Evolutionary conservation across 78 protist genomes (phyloP).

Genomic region (Andalucia godoyi): DNA sequence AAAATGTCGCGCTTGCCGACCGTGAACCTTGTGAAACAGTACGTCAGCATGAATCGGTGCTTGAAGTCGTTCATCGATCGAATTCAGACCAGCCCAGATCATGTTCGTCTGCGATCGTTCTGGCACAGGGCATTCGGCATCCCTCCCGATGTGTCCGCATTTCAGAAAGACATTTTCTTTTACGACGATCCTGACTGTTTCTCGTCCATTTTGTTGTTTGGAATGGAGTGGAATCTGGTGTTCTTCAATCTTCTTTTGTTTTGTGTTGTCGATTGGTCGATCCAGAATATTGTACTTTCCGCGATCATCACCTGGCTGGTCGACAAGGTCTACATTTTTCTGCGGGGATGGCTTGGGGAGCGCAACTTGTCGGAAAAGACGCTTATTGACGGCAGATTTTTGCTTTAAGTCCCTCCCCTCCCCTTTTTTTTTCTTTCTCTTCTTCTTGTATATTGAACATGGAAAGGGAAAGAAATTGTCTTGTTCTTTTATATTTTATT

Average conservation of each 20-base stretch:
- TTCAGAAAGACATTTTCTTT: background rate
- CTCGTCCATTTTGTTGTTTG: background rate
- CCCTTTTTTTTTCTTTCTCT: too few relatives aligned
- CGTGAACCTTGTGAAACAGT: background rate
- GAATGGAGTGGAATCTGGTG: background rate
- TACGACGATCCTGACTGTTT: background rate
- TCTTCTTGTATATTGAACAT: too few relatives aligned
- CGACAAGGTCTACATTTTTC: background rate
- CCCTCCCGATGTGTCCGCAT: background rate
- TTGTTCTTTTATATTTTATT: too few relatives aligned
- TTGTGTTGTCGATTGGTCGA: background rate
- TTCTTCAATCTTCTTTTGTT: background rate
- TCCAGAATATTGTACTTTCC: background rate
- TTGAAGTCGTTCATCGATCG: background rate
- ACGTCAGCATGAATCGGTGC: background rate
- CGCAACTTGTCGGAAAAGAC: constrained; percentile 5
- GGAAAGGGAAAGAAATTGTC: too few relatives aligned
- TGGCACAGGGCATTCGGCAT: background rate
- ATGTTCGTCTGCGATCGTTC: background rate
- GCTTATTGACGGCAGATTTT: constrained; percentile 12
- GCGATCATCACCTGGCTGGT: background rate
- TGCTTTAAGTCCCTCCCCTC: background rate
- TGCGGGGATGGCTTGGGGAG: background rate
- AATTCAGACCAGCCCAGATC: background rate
- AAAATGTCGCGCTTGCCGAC: background rate